A percentile compares a stretch with the other conserved stretches of the same genome.
Conservation (phyloP, 2,329 filamentous ascomycete species). For the Paraphaeosphaeria sporulosa region DNA sequence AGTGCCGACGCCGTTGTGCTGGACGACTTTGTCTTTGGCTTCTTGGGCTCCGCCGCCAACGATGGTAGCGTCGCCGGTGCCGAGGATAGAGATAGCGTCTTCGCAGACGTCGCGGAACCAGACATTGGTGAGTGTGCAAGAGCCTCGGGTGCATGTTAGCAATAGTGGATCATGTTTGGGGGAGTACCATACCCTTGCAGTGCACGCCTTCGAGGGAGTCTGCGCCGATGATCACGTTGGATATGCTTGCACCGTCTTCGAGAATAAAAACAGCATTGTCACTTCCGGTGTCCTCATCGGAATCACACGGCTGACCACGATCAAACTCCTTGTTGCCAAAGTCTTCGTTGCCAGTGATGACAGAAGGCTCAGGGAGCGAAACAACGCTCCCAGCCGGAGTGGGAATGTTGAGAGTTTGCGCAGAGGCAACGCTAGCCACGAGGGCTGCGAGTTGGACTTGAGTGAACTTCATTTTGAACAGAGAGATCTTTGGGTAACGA, state of each 20-base stretch:
- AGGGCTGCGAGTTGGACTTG: constrained; percentile 30
- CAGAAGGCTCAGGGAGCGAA: constrained; percentile 35
- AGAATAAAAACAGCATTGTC: constrained; percentile 58
- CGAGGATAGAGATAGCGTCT: constrained; percentile 36
- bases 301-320: constrained; percentile 30
- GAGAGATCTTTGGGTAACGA: background rate
- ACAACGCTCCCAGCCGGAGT: constrained; percentile 37
- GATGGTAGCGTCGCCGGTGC: constrained; percentile 34
- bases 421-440: constrained; percentile 34
- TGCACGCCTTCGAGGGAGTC: constrained; percentile 60
- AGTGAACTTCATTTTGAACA: constrained; percentile 29
- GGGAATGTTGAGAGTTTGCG: constrained; percentile 45
- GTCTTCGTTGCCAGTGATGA: constrained; percentile 30
- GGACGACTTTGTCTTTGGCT: constrained; percentile 49
- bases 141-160: constrained; percentile 38
- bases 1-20: constrained; percentile 50
- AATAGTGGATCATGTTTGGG: background rate
- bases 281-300: constrained; percentile 23
- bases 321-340: constrained; percentile 33
- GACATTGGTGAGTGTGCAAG: constrained; percentile 55
- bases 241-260: constrained; percentile 57
- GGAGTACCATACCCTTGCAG: constrained; percentile 53
- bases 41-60: constrained; percentile 46
- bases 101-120: constrained; percentile 55
- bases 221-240: constrained; percentile 61